Evolutionary conservation across 441 rosid genomes (phyloP).

Genomic region (Gossypium lobatum): DNA sequence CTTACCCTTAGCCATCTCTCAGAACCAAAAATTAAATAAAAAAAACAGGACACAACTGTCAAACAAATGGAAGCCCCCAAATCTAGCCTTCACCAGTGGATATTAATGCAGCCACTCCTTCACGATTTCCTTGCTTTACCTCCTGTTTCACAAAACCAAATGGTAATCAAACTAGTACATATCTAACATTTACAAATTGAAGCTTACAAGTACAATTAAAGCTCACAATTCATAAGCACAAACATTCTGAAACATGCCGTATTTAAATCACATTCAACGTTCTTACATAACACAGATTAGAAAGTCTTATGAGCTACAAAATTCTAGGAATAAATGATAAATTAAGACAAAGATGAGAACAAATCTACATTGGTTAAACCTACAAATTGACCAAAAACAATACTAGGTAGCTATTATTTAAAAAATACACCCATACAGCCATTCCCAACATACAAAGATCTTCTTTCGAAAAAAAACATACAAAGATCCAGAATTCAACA

Average conservation of each 20-base stretch:
- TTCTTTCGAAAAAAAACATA: background rate
- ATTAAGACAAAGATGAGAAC: constrained; percentile 4
- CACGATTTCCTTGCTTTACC: constrained; percentile 19
- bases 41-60: constrained; percentile 16
- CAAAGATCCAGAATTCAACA: background rate
- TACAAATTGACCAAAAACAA: background rate
- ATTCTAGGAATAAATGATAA: constrained; percentile 9
- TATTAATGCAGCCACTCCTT: constrained; percentile 12
- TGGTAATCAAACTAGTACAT: constrained; percentile 13
- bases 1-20: constrained; percentile 61
- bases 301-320: constrained; percentile 9
- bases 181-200: constrained; percentile 1
- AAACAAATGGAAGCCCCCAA: constrained; percentile 18
- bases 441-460: background rate
- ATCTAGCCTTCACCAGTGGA: constrained; percentile 24
- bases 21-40: constrained; percentile 1
- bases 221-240: constrained; percentile 13
- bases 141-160: constrained; percentile 26
- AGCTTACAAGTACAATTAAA: background rate
- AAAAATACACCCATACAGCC: background rate
- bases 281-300: constrained; percentile 8
- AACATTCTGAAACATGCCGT: constrained; percentile 10
- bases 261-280: constrained; percentile 13
- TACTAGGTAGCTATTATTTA: background rate
- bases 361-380: constrained; percentile 16